Conservation (phyloP, 768 basidiomycete genomes). For the Boletellus ananiceps region DNA sequence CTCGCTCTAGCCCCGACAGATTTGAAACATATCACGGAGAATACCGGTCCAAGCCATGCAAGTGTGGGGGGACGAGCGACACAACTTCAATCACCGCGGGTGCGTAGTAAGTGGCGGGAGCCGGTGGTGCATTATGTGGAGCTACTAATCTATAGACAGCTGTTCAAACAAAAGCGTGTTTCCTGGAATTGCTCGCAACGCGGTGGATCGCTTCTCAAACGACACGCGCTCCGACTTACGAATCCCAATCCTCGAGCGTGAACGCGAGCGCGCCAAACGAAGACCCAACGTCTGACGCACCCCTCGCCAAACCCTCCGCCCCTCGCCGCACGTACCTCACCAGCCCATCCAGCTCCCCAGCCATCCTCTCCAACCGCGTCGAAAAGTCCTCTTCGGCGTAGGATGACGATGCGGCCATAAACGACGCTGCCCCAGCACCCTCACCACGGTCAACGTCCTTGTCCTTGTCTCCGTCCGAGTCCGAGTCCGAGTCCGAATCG, state of each 20-base stretch:
- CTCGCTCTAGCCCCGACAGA: too few species aligned
- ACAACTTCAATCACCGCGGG: too few species aligned
- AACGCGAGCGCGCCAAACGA: conserved; percentile 73
- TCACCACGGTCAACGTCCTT: conserved; percentile 15
- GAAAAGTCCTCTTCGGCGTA: conserved; percentile 46
- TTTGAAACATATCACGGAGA: too few species aligned
- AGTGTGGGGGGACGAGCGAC: too few species aligned
- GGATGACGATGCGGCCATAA: conserved; percentile 35
- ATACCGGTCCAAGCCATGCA: too few species aligned
- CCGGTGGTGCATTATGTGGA: too few species aligned
- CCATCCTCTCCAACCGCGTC: conserved; percentile 56
- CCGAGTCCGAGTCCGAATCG: conserved; percentile 34
- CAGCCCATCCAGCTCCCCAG: conserved; percentile 63
- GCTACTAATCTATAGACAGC: too few species aligned
- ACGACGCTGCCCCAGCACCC: conserved; percentile 23
- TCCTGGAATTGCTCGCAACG: too few species aligned
- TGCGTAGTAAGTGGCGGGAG: too few species aligned
- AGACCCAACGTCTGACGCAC: conserved; percentile 53
- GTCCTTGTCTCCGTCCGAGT: conserved; percentile 32
- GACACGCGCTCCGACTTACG: conserved; percentile 2
- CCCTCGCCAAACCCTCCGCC: conserved; percentile 63
- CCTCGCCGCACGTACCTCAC: conserved; percentile 66
- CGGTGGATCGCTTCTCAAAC: too few species aligned
- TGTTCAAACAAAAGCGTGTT: too few species aligned
- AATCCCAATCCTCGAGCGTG: conserved; percentile 76